phyloP scores from a whole-genome alignment of 129 eudicot species.

The Artemisia tridentata region DNA sequence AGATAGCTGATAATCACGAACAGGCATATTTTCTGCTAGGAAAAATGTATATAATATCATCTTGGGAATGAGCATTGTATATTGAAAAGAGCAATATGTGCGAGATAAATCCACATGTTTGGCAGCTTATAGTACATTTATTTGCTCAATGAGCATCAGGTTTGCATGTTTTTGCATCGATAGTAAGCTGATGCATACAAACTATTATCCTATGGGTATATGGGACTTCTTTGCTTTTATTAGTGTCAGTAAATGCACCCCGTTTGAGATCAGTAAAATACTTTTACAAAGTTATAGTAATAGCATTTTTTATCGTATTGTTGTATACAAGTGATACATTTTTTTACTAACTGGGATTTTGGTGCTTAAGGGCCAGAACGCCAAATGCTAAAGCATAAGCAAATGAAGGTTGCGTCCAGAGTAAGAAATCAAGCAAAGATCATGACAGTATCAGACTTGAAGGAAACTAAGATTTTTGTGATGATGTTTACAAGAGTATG shows the following conservation, averaged over 20 bases:
- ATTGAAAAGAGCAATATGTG: background rate
- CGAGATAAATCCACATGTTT: background rate
- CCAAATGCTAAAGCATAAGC: background rate
- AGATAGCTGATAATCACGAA: conserved; percentile 80
- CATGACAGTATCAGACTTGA: too few relatives aligned
- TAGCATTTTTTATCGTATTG: too few relatives aligned
- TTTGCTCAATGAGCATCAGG: background rate
- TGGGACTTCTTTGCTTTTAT: background rate
- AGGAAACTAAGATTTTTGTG: too few relatives aligned
- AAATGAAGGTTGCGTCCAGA: background rate
- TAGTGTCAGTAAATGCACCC: background rate
- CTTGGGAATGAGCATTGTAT: background rate
- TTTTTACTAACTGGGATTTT: too few relatives aligned
- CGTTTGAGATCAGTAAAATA: background rate
- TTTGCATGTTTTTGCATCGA: background rate
- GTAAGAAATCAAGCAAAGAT: too few relatives aligned
- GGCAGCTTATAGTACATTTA: background rate
- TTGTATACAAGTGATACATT: too few relatives aligned
- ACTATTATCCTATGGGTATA: background rate
- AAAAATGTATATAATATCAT: background rate
- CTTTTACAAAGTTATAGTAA: background rate
- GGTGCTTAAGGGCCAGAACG: background rate
- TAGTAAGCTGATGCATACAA: background rate
- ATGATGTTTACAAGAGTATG: too few relatives aligned
- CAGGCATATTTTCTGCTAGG: conserved; percentile 63